Evolutionary conservation across 345 rosid species (phyloP), one percentile per base, ranked within the genome.

Genomic region (Pistacia atlantica): DNA sequence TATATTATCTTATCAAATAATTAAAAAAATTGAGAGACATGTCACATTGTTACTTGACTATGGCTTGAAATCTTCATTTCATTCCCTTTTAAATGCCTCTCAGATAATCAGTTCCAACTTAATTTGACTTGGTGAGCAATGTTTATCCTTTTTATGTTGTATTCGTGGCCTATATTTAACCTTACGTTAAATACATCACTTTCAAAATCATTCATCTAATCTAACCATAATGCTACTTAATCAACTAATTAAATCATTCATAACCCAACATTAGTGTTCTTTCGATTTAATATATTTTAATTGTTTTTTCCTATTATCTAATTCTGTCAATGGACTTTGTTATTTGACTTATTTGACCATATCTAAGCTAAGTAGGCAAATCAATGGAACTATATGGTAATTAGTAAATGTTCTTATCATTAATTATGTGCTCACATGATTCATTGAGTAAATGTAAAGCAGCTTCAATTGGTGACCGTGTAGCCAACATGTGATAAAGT

Each of bases 11-110:
- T 31, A 62, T 33, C 66, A 52, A 52, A 12, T 14, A 52, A 52
- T 11, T 2, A 4, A 52, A 52, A 12, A 12, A 12, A 60, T 14
- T 8, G 42, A 28, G 31, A 48, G 48, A 73, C 59, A 62, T 16
- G 45, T 73, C 67, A 61, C 67, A 58, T 51, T 48, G 42, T 28
- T 45, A 28, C 68, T 73, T 73, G n/a, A 45, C 46, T 73, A 3
- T 38, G 28, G 25, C 76, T 73, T 73, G 52, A 48, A 62, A 59
- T 22, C 25, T 22, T 22, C 25, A 22, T 22, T 22, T 22, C 25
- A 22, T 22, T 0, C 25, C 25, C 25, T 22, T 22, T 22, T 22
- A 22, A 22, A 22, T 22, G 25, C 25, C 25, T 22, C 25, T 22
- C 25, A 22, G 0, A 22, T 22, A 22, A 22, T 22, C 25, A 22